A percentile compares a stretch with the other conserved stretches of the same genome.
Evolutionary conservation across 352 stramenopile species (phyloP).

Genomic region (Pythium oligandrum): DNA sequence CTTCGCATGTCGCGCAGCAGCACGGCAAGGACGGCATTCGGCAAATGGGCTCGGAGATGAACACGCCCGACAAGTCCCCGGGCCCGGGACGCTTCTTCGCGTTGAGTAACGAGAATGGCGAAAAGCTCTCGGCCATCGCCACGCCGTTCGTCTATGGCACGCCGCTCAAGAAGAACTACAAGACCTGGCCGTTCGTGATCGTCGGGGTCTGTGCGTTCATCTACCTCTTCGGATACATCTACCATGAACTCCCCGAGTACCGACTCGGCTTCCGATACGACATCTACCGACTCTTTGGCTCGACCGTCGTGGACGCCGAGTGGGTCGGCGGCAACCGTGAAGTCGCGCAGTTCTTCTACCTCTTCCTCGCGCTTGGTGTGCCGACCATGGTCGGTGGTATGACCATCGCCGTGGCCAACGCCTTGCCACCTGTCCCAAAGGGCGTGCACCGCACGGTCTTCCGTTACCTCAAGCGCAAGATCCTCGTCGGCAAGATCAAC

Average conservation of each 20-base stretch:
- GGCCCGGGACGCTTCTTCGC: slow-evolving; percentile 71
- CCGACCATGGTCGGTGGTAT: slow-evolving; percentile 74
- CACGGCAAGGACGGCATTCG: slow-evolving; percentile 3
- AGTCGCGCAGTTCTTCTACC: slow-evolving; percentile 66
- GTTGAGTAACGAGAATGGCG: slow-evolving; percentile 34
- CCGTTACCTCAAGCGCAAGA: slow-evolving; percentile 80
- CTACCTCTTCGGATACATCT: slow-evolving; percentile 65
- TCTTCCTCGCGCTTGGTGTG: slow-evolving; percentile 66
- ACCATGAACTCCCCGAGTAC: slow-evolving; percentile 71
- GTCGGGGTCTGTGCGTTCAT: slow-evolving; percentile 42
- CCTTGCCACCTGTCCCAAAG: slow-evolving; percentile 61
- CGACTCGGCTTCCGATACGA: slow-evolving; percentile 53
- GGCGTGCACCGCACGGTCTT: slow-evolving; percentile 67
- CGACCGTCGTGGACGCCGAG: slow-evolving; percentile 32
- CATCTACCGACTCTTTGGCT: slow-evolving; percentile 60
- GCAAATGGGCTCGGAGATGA: slow-evolving; percentile 8
- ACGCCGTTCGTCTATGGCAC: slow-evolving; percentile 75
- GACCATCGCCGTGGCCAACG: slow-evolving; percentile 54
- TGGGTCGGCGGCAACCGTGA: slow-evolving; percentile 77
- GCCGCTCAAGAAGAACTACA: slow-evolving; percentile 76
- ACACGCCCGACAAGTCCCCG: slow-evolving; percentile 26
- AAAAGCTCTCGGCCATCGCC: slow-evolving; percentile 43
- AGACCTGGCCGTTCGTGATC: slow-evolving; percentile 69
- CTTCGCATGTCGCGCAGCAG: not conserved
- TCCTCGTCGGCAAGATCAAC: slow-evolving; percentile 64